Percentiles rank a stretch among this genome's conserved stretches.
phyloP scores from a whole-genome alignment of 1,284 basidiomycete species.

The Kalmanozyma brasiliensis region DNA sequence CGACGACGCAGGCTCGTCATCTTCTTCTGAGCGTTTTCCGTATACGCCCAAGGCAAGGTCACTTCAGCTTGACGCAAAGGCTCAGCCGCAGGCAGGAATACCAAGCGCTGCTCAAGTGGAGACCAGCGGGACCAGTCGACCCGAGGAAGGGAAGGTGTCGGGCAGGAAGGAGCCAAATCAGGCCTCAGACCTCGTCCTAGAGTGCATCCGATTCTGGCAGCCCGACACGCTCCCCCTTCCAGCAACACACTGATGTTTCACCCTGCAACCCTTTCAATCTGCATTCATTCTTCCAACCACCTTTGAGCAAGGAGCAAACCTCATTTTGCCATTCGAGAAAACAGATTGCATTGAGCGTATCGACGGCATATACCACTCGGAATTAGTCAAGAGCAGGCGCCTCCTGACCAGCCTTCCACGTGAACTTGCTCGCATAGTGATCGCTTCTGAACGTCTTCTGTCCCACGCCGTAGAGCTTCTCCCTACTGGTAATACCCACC shows the following conservation, averaged over 20 bases:
- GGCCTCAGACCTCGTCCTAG: conserved; percentile 26
- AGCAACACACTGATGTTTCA: background rate
- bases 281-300: background rate
- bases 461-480: conserved; percentile 62
- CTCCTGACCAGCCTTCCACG: conserved; percentile 60
- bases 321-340: no score
- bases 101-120: no score
- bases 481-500: conserved; percentile 54
- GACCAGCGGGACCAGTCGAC: no score
- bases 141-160: background rate
- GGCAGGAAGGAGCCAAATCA: conserved; percentile 10
- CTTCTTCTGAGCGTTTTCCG: background rate
- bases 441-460: conserved; percentile 55
- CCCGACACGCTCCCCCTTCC: conserved; percentile 13
- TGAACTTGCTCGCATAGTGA: conserved; percentile 59
- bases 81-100: no score
- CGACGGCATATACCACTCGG: no score
- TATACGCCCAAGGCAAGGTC: conserved; percentile 14
- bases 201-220: conserved; percentile 40
- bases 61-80: conserved; percentile 5
- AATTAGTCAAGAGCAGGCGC: conserved; percentile 37
- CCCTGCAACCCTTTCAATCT: background rate
- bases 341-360: no score
- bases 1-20: conserved; percentile 22
- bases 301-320: no score